A percentile compares a stretch with the other conserved stretches of the same genome.
phyloP scores from a whole-genome alignment of 2,329 filamentous ascomycete genomes.

The Rutstroemia sydowiana region DNA sequence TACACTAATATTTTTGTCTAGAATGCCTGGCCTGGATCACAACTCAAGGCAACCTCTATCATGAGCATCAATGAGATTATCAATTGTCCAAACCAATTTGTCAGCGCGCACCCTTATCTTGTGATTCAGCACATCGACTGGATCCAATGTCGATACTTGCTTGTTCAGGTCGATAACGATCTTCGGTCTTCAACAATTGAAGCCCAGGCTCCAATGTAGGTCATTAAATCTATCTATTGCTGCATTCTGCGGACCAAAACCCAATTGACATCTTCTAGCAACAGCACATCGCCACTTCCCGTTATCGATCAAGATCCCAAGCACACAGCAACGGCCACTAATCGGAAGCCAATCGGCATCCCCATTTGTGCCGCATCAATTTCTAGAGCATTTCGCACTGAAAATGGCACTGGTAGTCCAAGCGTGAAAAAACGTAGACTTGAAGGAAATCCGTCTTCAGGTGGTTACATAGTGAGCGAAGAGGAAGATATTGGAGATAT shows the following conservation, averaged over 20 bases:
- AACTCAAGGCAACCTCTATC: constrained; percentile 49
- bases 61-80: constrained; percentile 81
- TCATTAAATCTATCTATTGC: background rate
- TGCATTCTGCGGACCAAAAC: background rate
- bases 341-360: constrained; percentile 20
- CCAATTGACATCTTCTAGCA: background rate
- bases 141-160: constrained; percentile 85
- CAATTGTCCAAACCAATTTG: constrained; percentile 60
- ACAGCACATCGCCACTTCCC: background rate
- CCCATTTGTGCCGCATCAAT: constrained; percentile 25
- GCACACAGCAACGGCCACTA: constrained; percentile 16
- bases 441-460: background rate
- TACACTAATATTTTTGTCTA: constrained; percentile 9
- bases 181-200: background rate
- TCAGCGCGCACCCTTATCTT: constrained; percentile 48
- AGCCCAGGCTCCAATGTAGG: background rate
- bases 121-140: constrained; percentile 73
- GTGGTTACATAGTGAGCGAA: constrained; percentile 14
- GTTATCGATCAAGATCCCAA: constrained; percentile 24
- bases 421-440: constrained; percentile 1
- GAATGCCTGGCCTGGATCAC: constrained; percentile 58
- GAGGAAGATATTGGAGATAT: constrained; percentile 31
- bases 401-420: background rate
- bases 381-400: constrained; percentile 22
- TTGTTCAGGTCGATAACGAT: constrained; percentile 40